phyloP scores from a whole-genome alignment of 2,329 filamentous ascomycete genomes.

The Aspergillus alliaceus region DNA sequence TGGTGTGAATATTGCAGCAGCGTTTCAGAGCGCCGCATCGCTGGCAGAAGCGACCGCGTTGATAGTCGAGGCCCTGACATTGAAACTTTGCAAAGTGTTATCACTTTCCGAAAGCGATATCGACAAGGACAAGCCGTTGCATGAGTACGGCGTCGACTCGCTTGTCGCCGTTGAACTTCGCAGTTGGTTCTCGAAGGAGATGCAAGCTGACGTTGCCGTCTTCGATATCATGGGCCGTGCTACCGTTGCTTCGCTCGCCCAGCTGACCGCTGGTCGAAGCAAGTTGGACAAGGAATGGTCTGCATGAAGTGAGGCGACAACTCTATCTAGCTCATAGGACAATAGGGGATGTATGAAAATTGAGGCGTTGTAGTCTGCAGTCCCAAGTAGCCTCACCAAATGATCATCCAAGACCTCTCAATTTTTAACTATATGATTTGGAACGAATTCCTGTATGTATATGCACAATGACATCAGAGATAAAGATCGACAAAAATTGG shows the following conservation, averaged over 20 bases:
- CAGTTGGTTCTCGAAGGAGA: slow-evolving; percentile 1
- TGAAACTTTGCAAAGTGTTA: slow-evolving; percentile 36
- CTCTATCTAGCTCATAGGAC: too few species aligned
- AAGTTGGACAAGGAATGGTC: background rate
- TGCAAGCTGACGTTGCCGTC: slow-evolving; percentile 6
- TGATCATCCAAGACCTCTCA: too few species aligned
- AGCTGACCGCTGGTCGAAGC: background rate
- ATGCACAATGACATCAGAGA: background rate
- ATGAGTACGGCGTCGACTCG: background rate
- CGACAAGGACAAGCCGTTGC: slow-evolving; percentile 23
- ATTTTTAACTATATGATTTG: too few species aligned
- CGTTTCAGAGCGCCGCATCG: slow-evolving; percentile 1
- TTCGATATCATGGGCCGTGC: slow-evolving; percentile 10
- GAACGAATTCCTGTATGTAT: too few species aligned
- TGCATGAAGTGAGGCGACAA: background rate
- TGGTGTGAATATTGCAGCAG: background rate
- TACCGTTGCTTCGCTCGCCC: slow-evolving; percentile 1
- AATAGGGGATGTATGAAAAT: too few species aligned
- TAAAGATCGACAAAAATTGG: background rate
- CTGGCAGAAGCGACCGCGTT: slow-evolving; percentile 8
- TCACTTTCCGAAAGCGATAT: slow-evolving; percentile 31
- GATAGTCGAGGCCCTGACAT: slow-evolving; percentile 17
- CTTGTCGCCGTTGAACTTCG: background rate
- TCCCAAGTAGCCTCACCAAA: too few species aligned
- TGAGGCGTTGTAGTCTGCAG: too few species aligned